Percentiles rank a stretch among this genome's conserved stretches.
phyloP scores from a whole-genome alignment of 2,329 filamentous ascomycete genomes.

The Pseudogymnoascus sp. region DNA sequence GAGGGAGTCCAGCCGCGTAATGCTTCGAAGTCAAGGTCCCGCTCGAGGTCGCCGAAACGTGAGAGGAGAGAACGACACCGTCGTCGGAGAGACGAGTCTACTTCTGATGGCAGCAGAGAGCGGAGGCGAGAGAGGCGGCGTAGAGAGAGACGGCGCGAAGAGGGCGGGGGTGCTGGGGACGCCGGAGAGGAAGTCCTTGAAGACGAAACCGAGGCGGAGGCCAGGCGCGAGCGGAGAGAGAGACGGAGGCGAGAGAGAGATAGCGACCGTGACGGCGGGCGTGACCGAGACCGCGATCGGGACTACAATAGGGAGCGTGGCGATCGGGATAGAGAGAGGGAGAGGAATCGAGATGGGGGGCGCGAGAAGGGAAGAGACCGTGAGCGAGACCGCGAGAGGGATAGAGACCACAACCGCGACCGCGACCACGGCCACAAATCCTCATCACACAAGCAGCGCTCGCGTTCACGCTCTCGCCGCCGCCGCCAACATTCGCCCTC shows the following conservation, averaged over 20 bases:
- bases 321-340: constrained; percentile 31
- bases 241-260: constrained; percentile 39
- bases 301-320: constrained; percentile 42
- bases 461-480: constrained; percentile 1
- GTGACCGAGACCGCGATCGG: constrained; percentile 37
- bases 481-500: neutral
- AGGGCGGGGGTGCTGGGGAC: constrained; percentile 26
- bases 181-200: constrained; percentile 25
- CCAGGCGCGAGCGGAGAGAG: constrained; percentile 51
- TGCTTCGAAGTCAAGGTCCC: constrained; percentile 21
- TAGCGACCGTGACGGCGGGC: constrained; percentile 37
- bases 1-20: neutral
- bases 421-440: constrained; percentile 37
- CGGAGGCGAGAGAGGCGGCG: constrained; percentile 22
- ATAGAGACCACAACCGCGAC: constrained; percentile 28
- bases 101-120: constrained; percentile 18
- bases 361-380: constrained; percentile 35
- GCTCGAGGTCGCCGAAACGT: constrained; percentile 25
- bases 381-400: constrained; percentile 30
- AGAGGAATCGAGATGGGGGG: constrained; percentile 39
- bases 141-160: constrained; percentile 27
- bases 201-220: constrained; percentile 23
- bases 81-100: neutral
- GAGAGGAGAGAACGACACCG: constrained; percentile 14
- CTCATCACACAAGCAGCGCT: constrained; percentile 12